Conservation (phyloP, 2,329 filamentous ascomycete genomes). For the Stenocarpella maydis region DNA sequence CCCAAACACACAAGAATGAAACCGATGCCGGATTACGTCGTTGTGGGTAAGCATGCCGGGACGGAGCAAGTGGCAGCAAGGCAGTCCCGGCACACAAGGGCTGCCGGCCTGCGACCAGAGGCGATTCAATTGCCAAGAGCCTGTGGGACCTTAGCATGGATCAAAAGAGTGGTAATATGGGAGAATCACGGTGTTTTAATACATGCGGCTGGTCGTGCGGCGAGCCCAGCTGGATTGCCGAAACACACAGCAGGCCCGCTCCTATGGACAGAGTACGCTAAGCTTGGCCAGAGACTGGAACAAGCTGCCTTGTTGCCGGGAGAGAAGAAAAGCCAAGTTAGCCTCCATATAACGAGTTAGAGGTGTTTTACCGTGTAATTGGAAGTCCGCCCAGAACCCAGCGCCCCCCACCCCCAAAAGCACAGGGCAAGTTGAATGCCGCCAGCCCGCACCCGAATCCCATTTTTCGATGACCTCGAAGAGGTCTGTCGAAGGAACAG, state of each 20-base stretch:
- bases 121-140: background rate
- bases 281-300: slow-evolving; percentile 14
- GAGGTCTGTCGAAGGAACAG: slow-evolving; percentile 27
- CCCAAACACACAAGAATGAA: background rate
- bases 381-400: slow-evolving; percentile 36
- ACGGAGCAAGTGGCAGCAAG: background rate
- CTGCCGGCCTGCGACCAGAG: too few species aligned
- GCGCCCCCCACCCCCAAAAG: slow-evolving; percentile 32
- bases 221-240: background rate
- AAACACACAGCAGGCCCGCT: slow-evolving; percentile 9
- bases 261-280: slow-evolving; percentile 27
- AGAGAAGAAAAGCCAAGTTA: slow-evolving; percentile 34
- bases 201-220: background rate
- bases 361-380: slow-evolving; percentile 36
- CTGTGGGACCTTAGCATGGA: slow-evolving; percentile 15
- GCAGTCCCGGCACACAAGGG: background rate
- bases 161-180: background rate
- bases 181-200: slow-evolving; percentile 6
- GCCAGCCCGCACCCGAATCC: slow-evolving; percentile 2
- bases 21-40: background rate
- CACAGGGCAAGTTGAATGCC: background rate
- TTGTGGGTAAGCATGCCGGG: background rate
- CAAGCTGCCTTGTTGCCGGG: slow-evolving; percentile 25
- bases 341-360: slow-evolving; percentile 35
- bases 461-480: background rate